Evolutionary conservation across 306 rosid genomes (phyloP), one percentile per base, ranked within the genome.

Genomic region (Coriaria nepalensis): DNA sequence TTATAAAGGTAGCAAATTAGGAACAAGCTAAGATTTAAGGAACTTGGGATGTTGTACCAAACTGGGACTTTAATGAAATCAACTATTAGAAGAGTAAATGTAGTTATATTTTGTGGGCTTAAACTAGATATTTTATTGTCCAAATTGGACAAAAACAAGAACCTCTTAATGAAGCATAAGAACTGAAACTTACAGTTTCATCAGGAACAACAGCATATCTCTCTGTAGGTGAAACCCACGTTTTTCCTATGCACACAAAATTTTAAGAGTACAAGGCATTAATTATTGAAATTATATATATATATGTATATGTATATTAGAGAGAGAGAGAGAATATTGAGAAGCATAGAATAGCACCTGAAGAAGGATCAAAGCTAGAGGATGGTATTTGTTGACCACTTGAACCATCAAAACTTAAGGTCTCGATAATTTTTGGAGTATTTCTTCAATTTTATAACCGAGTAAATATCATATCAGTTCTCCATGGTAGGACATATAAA

Each of bases 141-240:
- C 10, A 40, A 37, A 40, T 36, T 34, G 29, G 4, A 56, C 37
- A 9, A 49, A 20, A 63, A 34, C 35, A 39, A 47, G 35, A 44
- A 53, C 14, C 32, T 55, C 45, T 29, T 40, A 38, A 20, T 38
- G 33, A 14, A 1, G 46, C n/a, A n/a, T n/a, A n/a, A n/a, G n/a
- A n/a, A n/a, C n/a, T n/a, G n/a, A n/a, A 32, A 63, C 97, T 84
- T 71, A 90, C 97, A 45, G 76, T 45, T 77, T 90, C 97, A 65
- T 79, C 95, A 8, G 97, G 97, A 63, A 90, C 97, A 62, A 90
- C 73, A 6, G 97, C 95, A 67, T 90, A 90, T 81, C 95, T 79
- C 74, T 64, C 85, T 4, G 92, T 67, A 8, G 73, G 82, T 14
- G 97, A 77, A 36, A 72, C 65, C 64, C 68, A 85, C 8, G 68